These are phyloP conservation scores for Pyrus pyrifolia DNA, from an alignment of 306 rosid species.

Conservation along the genomic window DNA sequence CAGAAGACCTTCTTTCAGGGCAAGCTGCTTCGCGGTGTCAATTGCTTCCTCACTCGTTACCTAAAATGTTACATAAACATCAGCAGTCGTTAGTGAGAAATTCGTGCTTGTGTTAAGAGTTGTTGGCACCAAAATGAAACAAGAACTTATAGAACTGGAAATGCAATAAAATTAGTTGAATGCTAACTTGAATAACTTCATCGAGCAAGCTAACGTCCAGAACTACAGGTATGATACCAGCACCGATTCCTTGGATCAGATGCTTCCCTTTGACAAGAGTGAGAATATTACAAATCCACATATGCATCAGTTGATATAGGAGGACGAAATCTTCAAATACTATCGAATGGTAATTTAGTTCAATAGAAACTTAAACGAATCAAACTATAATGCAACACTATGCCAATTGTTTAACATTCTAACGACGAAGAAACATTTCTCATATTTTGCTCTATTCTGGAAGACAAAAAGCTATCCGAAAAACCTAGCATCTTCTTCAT, in stretches of 20 bases:
- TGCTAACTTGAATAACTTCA: slow-evolving; percentile 58
- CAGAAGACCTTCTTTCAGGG: slow-evolving; percentile 80
- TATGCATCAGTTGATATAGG: not conserved
- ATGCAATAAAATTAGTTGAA: not conserved
- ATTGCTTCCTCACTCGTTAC: slow-evolving; percentile 64
- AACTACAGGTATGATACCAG: slow-evolving; percentile 47
- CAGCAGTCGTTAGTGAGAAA: not conserved
- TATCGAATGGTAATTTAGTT: not conserved
- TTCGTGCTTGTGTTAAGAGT: no score
- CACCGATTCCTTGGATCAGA: slow-evolving; percentile 71
- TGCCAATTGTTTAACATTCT: no score
- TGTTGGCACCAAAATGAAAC: not conserved
- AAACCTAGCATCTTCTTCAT: no score
- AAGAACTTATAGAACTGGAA: not conserved
- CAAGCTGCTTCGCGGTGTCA: slow-evolving; percentile 65
- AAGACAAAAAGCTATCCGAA: no score
- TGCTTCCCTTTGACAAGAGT: slow-evolving; percentile 47
- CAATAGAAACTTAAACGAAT: not conserved
- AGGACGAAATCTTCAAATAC: no score
- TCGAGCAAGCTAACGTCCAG: slow-evolving; percentile 52
- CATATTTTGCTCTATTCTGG: no score
- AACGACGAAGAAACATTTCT: no score
- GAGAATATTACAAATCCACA: not conserved
- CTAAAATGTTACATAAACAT: slow-evolving; percentile 25
- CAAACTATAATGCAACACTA: not conserved